Evolutionary conservation across 2,329 filamentous ascomycete genomes (phyloP).

Genomic region (Exophiala sideris): DNA sequence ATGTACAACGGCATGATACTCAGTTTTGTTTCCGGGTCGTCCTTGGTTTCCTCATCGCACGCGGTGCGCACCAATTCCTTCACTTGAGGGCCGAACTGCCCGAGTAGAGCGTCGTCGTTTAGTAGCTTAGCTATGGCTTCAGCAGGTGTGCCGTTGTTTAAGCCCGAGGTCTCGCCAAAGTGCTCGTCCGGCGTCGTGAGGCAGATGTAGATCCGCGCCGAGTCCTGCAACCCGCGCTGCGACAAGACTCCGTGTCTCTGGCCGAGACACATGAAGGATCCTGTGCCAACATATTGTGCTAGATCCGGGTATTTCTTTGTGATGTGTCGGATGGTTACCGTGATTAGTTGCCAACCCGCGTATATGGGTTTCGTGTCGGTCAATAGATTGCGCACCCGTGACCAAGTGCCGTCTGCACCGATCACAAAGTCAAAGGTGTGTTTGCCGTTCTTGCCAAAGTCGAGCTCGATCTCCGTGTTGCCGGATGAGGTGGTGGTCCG

Average conservation of each 20-base stretch:
- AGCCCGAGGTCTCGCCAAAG: conserved; percentile 8
- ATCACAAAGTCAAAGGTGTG: conserved; percentile 2
- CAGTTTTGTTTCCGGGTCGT: conserved; percentile 10
- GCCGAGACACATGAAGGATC: conserved; percentile 29
- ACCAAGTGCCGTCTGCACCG: conserved; percentile 33
- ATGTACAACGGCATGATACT: conserved; percentile 24
- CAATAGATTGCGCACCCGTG: conserved; percentile 25
- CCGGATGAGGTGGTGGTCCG: neutral
- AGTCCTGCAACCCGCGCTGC: conserved; percentile 30
- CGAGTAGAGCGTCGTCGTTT: conserved; percentile 13
- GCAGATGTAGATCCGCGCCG: conserved; percentile 29
- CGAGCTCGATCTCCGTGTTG: conserved; percentile 5
- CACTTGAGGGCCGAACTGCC: conserved; percentile 16
- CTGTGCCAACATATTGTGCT: conserved; percentile 28
- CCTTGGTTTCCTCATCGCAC: conserved; percentile 25
- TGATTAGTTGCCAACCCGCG: conserved; percentile 15
- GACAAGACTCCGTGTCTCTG: conserved; percentile 30
- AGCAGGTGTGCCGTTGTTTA: conserved; percentile 4
- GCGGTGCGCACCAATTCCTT: conserved; percentile 27
- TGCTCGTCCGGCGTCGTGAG: conserved; percentile 28
- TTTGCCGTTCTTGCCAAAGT: conserved; percentile 4
- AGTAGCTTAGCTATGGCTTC: conserved; percentile 14
- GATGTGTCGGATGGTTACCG: conserved; percentile 24
- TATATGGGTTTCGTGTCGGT: conserved; percentile 28
- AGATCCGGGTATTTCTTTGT: conserved; percentile 28